Evolutionary conservation across 2,329 filamentous ascomycete genomes (phyloP), one percentile per base, ranked within the genome.

Genomic region (Monosporascus ibericus): DNA sequence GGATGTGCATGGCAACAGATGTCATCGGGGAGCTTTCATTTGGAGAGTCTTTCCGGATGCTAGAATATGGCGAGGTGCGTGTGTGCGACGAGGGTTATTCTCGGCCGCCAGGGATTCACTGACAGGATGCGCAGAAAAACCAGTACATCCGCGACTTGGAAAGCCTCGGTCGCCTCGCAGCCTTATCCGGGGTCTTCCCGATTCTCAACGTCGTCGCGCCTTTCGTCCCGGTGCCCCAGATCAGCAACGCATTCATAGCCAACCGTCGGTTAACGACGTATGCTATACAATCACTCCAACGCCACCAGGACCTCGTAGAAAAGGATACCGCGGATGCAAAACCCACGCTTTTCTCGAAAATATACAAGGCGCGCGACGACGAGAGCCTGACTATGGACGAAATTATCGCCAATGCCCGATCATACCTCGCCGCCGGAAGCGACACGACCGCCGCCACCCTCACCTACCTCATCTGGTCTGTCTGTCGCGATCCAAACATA

Each of bases 11-110:
- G 68, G 65, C 78, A 0, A 79, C 77, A 0, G 80, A 84, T 60
- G 66, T 80, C 2, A 77, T 82, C 46, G 76, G 73, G 0, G 70
- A 80, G 47, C 60, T 83, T 8, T 72, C 67, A 1, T 83, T 83
- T 60, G 79, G 80, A 0, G 72, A 81, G 25, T 76, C 77, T 0
- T 81, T 82, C 50, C 65, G 66, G 1, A 76, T 77, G 66, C 60
- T 84, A 5, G 78, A 82, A 49, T 58, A 61, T 24, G 76, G 76
- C 17, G 63, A 75, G 65, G 76, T 78, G 55, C 52, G 66, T 56
- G n/a, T 30, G 27, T 30, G 27, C 27, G 9, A 9, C 9, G 27
- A 30, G 3, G 27, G 9, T 11, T 30, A 30, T 30, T 30, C 27
- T 30, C 9, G 27, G 27, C 9, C 9, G 9, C 27, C 27, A 5